These are phyloP conservation scores for Candida sonorensis DNA, from an alignment of 805 yeast genomes.

Conservation along the genomic window DNA sequence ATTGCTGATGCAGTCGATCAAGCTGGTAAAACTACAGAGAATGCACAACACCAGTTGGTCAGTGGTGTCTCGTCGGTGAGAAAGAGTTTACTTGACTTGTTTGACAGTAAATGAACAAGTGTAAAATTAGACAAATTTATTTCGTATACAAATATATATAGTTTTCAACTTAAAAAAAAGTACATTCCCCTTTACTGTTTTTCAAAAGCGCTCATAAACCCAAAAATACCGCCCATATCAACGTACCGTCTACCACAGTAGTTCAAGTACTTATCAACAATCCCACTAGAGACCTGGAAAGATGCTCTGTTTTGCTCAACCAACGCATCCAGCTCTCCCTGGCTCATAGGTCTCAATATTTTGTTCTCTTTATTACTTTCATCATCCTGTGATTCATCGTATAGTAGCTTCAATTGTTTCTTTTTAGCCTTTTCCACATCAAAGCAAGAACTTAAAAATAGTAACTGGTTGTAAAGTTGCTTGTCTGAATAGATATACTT, in stretches of 20 bases:
- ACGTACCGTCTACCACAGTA: slow-evolving; percentile 89
- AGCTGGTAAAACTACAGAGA: too few relatives aligned
- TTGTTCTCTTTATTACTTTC: slow-evolving; percentile 15
- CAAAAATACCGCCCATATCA: slow-evolving; percentile 73
- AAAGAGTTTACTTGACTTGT: too few relatives aligned
- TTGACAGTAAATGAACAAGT: too few relatives aligned
- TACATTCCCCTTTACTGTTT: slow-evolving; percentile 2
- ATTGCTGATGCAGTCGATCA: too few relatives aligned
- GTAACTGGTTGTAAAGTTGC: slow-evolving; percentile 77
- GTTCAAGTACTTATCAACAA: slow-evolving; percentile 64
- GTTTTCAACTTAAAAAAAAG: too few relatives aligned
- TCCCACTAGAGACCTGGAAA: slow-evolving; percentile 46
- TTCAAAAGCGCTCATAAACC: slow-evolving; percentile 18
- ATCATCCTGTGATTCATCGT: slow-evolving; percentile 14
- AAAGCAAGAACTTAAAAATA: slow-evolving; percentile 72
- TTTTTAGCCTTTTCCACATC: slow-evolving; percentile 73
- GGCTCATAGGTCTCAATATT: slow-evolving; percentile 20
- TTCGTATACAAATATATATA: too few relatives aligned
- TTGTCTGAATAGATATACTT: slow-evolving; percentile 69
- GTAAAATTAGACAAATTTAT: too few relatives aligned
- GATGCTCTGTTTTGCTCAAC: slow-evolving; percentile 71
- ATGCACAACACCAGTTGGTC: too few relatives aligned
- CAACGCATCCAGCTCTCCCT: slow-evolving; percentile 61
- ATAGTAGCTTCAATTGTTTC: slow-evolving; percentile 47
- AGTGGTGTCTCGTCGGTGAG: too few relatives aligned